Conservation (phyloP, 2,329 filamentous ascomycete species). For the Pseudopithomyces chartarum region DNA sequence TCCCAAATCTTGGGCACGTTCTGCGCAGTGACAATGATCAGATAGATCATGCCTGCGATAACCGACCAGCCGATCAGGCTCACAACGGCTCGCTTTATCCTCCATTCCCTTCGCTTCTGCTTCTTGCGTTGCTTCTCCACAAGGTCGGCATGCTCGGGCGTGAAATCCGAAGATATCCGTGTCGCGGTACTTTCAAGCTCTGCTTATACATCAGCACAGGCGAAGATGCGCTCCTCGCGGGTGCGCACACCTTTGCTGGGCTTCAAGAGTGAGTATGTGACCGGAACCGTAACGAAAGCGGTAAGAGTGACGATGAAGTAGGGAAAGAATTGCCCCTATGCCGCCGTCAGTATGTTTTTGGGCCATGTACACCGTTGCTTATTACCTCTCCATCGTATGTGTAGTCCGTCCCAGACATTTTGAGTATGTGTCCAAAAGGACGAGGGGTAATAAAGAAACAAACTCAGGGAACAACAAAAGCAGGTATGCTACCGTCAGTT, state of each 20-base stretch:
- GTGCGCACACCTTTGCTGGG: slow-evolving; percentile 66
- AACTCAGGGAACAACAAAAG: slow-evolving; percentile 22
- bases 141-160: slow-evolving; percentile 79
- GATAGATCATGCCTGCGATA: slow-evolving; percentile 89
- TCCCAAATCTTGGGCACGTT: slow-evolving; percentile 85
- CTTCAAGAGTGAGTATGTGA: slow-evolving; percentile 86
- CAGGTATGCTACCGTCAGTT: slow-evolving; percentile 17
- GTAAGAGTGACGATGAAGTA: slow-evolving; percentile 96
- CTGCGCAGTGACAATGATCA: slow-evolving; percentile 79
- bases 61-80: slow-evolving; percentile 78
- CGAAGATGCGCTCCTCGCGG: neutral
- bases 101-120: slow-evolving; percentile 87
- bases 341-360: slow-evolving; percentile 18
- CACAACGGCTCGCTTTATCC: slow-evolving; percentile 80
- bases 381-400: slow-evolving; percentile 91
- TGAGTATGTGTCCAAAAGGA: slow-evolving; percentile 28
- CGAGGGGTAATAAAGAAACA: slow-evolving; percentile 11
- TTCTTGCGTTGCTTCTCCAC: slow-evolving; percentile 82
- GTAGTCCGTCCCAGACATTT: slow-evolving; percentile 73
- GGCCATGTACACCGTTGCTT: slow-evolving; percentile 3
- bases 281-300: slow-evolving; percentile 83
- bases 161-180: slow-evolving; percentile 80
- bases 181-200: slow-evolving; percentile 80
- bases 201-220: slow-evolving; percentile 29
- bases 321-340: slow-evolving; percentile 92